Conservation (phyloP, 1,284 basidiomycete species). For the Apiotrichum porosum region DNA sequence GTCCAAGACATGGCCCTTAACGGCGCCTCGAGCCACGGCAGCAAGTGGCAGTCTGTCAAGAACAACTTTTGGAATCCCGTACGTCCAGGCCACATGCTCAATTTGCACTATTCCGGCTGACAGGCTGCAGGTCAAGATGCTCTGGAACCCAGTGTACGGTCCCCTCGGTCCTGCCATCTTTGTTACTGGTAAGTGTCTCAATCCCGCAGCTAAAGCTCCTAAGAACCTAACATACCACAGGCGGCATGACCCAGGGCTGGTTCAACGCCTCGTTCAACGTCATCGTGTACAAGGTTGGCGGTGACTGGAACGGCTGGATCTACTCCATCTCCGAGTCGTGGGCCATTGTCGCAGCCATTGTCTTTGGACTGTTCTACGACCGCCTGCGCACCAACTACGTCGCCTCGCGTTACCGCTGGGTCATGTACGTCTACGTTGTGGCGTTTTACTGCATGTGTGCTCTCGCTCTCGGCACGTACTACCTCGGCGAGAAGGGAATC, state of each 20-base stretch:
- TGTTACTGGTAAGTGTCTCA: constrained; percentile 3
- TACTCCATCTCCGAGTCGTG: constrained; percentile 14
- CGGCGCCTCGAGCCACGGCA: background rate
- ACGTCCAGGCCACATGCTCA: too few relatives aligned
- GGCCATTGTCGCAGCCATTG: constrained; percentile 13
- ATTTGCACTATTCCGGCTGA: too few relatives aligned
- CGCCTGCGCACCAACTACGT: constrained; percentile 11
- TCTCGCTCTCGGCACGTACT: constrained; percentile 10
- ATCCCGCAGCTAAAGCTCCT: too few relatives aligned
- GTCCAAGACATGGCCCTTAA: constrained; percentile 13
- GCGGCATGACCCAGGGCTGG: constrained; percentile 18
- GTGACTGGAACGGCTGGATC: constrained; percentile 20
- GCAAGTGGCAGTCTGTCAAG: background rate
- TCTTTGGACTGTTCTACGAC: constrained; percentile 18
- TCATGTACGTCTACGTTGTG: constrained; percentile 17
- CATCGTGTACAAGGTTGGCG: constrained; percentile 14
- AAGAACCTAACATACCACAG: background rate
- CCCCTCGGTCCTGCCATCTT: constrained; percentile 14
- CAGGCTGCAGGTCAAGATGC: too few relatives aligned
- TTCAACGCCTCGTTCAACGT: constrained; percentile 18
- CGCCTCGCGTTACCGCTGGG: constrained; percentile 12
- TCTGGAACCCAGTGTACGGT: constrained; percentile 13
- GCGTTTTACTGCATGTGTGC: constrained; percentile 11
- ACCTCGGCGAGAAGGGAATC: constrained; percentile 9
- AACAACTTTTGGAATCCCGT: constrained; percentile 11